Evolutionary conservation across 2,329 filamentous ascomycete genomes (phyloP), one percentile per base, ranked within the genome.

Genomic region (Diaporthe sp.): DNA sequence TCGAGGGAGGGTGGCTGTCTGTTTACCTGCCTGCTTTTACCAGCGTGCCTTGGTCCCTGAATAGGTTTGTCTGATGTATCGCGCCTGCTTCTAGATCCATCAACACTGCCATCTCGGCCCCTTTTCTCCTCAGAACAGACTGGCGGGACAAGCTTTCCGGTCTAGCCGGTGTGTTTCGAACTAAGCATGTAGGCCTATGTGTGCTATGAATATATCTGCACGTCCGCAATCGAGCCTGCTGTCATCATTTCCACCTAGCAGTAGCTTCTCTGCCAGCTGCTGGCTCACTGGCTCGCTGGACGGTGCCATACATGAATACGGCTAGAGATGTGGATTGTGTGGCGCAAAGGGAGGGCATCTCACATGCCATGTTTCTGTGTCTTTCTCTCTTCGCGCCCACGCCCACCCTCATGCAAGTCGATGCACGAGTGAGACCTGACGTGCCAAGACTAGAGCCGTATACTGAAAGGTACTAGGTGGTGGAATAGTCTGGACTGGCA

Each of bases 261-360:
- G 28, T 68, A 53, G 47, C 34, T 53, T 39, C 63, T 34, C 28
- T 51, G 28, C 31, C 44, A 37, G 42, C 28, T 51, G 28, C 20
- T 67, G 28, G 28, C 61, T 67, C 4, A 13, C 3, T 49, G 28
- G 63, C 63, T 67, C 44, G 44, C n/a, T 51, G 44, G 44, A 25
- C 12, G 34, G 34, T 13, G 47, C 47, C 22, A 37, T 39, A 31
- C 4, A 25, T 47, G 22, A 53, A 68, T 39, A 20, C 15, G 65
- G 49, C 65, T 70, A 70, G 65, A 22, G 31, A 53, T 17, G 20
- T 3, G 47, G 47, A 20, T 37, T 28, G 25, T 39, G 49, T 70
- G 65, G 65, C 65, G 49, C 65, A 70, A 70, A 70, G 65, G 65
- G 65, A 70, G 65, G 20, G 13, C 63, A 22, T 55, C 63, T 70